phyloP scores from a whole-genome alignment of 1,139 yeast species.

The Candida sojae region DNA sequence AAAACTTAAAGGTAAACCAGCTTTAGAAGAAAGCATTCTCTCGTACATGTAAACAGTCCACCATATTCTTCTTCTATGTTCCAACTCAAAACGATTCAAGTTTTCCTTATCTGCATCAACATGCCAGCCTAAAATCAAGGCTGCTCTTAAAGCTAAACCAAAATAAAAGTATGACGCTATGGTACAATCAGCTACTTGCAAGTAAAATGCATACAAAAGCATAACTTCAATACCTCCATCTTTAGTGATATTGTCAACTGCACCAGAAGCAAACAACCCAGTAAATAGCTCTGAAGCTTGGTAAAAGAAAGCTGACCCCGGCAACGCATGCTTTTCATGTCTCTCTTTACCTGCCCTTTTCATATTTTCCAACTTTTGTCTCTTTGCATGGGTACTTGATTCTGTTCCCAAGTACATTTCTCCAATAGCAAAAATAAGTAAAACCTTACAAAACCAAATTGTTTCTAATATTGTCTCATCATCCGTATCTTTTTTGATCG shows the following conservation, averaged over 20 bases:
- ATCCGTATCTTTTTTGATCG: slow-evolving; percentile 45
- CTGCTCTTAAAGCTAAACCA: slow-evolving; percentile 75
- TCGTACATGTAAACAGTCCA: slow-evolving; percentile 93
- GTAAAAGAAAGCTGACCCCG: slow-evolving; percentile 76
- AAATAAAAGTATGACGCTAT: slow-evolving; percentile 80
- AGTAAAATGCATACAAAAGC: slow-evolving; percentile 73
- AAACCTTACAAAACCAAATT: slow-evolving; percentile 77
- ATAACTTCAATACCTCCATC: slow-evolving; percentile 85
- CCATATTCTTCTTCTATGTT: slow-evolving; percentile 82
- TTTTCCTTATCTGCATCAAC: slow-evolving; percentile 75
- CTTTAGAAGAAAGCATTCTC: slow-evolving; percentile 81
- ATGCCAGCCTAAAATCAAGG: slow-evolving; percentile 78
- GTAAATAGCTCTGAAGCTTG: slow-evolving; percentile 77
- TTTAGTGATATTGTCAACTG: slow-evolving; percentile 71
- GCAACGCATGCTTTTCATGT: slow-evolving; percentile 45
- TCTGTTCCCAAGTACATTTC: slow-evolving; percentile 84
- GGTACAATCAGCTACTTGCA: slow-evolving; percentile 85
- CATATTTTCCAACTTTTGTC: slow-evolving; percentile 40
- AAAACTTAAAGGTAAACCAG: slow-evolving; percentile 78
- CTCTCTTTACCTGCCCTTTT: slow-evolving; percentile 25
- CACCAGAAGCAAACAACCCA: slow-evolving; percentile 76
- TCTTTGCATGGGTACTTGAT: slow-evolving; percentile 39
- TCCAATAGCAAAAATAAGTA: slow-evolving; percentile 78
- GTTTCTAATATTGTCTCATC: slow-evolving; percentile 69
- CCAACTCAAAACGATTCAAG: slow-evolving; percentile 65